phyloP scores from a whole-genome alignment of 129 eudicot genomes.

The Dittrichia graveolens region DNA sequence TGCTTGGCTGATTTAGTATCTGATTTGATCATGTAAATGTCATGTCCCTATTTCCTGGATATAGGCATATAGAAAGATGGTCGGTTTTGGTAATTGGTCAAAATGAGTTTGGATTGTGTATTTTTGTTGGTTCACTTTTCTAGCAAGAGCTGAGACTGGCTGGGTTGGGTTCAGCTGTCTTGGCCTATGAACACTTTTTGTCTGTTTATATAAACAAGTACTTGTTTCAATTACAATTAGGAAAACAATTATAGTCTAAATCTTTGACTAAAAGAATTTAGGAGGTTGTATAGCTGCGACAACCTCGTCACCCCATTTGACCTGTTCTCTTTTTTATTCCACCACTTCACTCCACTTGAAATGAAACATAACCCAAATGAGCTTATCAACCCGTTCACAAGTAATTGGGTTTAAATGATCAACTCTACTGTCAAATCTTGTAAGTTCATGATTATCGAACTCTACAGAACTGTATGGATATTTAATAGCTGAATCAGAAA shows the following conservation, averaged over 20 bases:
- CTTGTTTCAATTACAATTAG: not conserved
- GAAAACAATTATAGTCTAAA: not conserved
- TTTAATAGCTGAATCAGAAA: not conserved
- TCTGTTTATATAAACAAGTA: not conserved
- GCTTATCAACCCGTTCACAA: not conserved
- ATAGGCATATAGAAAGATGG: not conserved
- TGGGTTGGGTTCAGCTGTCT: too few relatives aligned
- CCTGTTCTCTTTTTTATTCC: too few relatives aligned
- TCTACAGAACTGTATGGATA: not conserved
- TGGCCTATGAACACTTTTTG: not conserved
- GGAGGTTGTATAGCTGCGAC: not conserved
- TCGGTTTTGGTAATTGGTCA: not conserved
- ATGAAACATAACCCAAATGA: not conserved
- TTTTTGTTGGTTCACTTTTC: too few relatives aligned
- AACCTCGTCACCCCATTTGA: too few relatives aligned
- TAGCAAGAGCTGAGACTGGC: too few relatives aligned
- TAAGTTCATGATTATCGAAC: not conserved
- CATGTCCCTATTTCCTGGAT: not conserved
- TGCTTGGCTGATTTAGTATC: too few relatives aligned
- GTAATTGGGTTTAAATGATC: not conserved
- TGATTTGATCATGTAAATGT: too few relatives aligned
- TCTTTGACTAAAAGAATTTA: not conserved
- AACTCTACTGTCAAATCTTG: not conserved
- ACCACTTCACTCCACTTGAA: not conserved
- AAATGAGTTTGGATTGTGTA: not conserved